phyloP scores from a whole-genome alignment of 2,329 filamentous ascomycete species.

The Alternaria atra region DNA sequence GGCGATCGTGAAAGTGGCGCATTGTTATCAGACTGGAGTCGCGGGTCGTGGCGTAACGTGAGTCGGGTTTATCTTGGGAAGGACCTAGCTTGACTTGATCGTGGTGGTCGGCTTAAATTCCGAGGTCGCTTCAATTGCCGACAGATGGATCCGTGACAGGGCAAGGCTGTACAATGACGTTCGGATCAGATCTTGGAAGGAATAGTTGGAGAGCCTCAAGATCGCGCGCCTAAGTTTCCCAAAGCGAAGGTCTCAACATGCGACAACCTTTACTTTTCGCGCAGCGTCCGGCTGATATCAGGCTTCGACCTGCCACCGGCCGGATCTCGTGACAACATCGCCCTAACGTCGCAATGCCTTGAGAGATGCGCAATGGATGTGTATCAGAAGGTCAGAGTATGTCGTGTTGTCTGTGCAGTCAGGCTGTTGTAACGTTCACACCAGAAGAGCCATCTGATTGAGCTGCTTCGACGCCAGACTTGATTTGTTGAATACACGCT shows the following conservation, averaged over 20 bases:
- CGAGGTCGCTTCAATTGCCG: constrained; percentile 1
- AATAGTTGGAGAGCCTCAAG: neutral
- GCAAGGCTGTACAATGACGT: neutral
- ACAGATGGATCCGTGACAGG: neutral
- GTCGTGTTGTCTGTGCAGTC: too few species aligned
- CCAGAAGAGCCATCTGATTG: neutral
- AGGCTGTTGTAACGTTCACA: too few species aligned
- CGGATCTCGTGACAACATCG: too few species aligned
- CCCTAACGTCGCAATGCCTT: too few species aligned
- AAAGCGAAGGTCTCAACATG: neutral
- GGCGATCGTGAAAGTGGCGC: too few species aligned
- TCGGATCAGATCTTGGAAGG: too few species aligned
- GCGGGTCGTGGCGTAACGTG: neutral
- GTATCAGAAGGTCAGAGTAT: too few species aligned
- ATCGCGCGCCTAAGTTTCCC: neutral
- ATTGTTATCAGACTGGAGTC: neutral
- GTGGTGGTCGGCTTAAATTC: neutral
- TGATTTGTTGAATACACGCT: too few species aligned
- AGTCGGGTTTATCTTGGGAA: neutral
- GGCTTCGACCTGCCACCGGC: too few species aligned
- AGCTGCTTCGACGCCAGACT: neutral
- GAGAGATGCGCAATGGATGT: too few species aligned
- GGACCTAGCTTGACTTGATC: neutral
- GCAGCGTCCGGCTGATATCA: neutral
- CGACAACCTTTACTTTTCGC: neutral